Conservation (phyloP, 1,284 basidiomycete species). For the Ustilago xerochloae region DNA sequence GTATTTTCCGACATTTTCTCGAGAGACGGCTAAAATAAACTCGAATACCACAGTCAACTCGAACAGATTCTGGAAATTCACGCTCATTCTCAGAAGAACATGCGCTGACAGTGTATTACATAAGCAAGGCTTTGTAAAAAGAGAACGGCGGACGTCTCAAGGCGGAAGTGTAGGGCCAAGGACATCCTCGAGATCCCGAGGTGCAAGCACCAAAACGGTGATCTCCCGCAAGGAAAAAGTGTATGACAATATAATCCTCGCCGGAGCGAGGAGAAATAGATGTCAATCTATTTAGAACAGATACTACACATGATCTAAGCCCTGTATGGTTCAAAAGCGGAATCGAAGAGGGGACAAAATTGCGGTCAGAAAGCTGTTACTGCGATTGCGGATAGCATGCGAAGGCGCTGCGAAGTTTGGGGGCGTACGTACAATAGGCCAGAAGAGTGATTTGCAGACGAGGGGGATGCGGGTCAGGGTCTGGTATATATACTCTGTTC, state of each 20-base stretch:
- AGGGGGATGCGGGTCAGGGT: constrained; percentile 20
- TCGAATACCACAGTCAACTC: background rate
- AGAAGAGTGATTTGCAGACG: constrained; percentile 36
- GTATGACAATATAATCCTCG: constrained; percentile 47
- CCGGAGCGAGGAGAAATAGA: constrained; percentile 56
- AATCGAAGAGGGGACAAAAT: background rate
- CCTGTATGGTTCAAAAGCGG: constrained; percentile 29
- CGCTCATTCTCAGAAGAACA: background rate
- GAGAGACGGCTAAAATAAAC: background rate
- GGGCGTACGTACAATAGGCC: constrained; percentile 52
- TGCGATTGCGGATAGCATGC: background rate
- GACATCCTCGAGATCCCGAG: constrained; percentile 50
- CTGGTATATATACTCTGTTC: constrained; percentile 36
- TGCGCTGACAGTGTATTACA: constrained; percentile 25
- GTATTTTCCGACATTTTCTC: background rate
- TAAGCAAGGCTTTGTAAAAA: constrained; percentile 27
- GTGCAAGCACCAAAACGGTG: constrained; percentile 50
- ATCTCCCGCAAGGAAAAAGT: constrained; percentile 53
- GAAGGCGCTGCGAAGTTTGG: background rate
- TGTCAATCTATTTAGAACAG: constrained; percentile 62
- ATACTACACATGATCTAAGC: constrained; percentile 64
- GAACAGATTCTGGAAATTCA: background rate
- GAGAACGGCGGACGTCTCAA: constrained; percentile 52
- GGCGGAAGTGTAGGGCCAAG: constrained; percentile 57
- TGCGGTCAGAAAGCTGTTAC: constrained; percentile 16